A percentile compares a stretch with the other conserved stretches of the same genome.
Conservation (phyloP, 352 stramenopile species). For the Phytophthora meadii region DNA sequence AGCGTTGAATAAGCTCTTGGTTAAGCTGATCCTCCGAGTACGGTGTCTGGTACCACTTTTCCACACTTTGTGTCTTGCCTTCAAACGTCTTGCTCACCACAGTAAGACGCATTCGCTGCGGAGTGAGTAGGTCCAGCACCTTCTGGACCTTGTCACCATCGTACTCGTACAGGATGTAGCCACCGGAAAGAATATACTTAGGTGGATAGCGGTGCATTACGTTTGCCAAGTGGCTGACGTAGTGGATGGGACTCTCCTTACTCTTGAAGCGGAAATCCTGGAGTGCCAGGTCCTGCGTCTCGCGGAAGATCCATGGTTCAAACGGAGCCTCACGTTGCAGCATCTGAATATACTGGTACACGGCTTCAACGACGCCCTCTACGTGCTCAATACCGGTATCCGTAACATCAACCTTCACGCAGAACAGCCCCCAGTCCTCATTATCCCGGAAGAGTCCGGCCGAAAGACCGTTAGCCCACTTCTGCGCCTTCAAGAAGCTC, state of each 20-base stretch:
- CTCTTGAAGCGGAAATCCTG: slow-evolving; percentile 80
- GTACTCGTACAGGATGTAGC: slow-evolving; percentile 72
- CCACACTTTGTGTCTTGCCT: slow-evolving; percentile 48
- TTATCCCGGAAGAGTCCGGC: slow-evolving; percentile 72
- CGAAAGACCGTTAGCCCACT: slow-evolving; percentile 77
- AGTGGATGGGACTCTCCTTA: slow-evolving; percentile 80
- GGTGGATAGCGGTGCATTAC: slow-evolving; percentile 75
- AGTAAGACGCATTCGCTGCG: slow-evolving; percentile 63
- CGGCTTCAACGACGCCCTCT: slow-evolving; percentile 63
- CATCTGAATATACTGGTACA: slow-evolving; percentile 77
- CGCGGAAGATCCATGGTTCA: slow-evolving; percentile 70
- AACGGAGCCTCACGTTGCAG: slow-evolving; percentile 52
- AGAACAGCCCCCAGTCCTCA: slow-evolving; percentile 75
- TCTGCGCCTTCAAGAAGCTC: slow-evolving; percentile 89
- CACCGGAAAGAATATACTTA: slow-evolving; percentile 68
- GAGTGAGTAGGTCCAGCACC: slow-evolving; percentile 60
- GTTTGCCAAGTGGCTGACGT: slow-evolving; percentile 67
- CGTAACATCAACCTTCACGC: slow-evolving; percentile 75
- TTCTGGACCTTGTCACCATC: slow-evolving; percentile 57
- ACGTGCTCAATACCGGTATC: slow-evolving; percentile 66
- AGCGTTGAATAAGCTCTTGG: slow-evolving; percentile 44
- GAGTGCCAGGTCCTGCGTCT: slow-evolving; percentile 64
- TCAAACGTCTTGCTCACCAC: slow-evolving; percentile 79
- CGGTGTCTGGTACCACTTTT: slow-evolving; percentile 75
- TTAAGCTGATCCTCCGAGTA: slow-evolving; percentile 58